Conservation (phyloP, 495 filamentous ascomycete genomes). For the Cercophora sp. region DNA sequence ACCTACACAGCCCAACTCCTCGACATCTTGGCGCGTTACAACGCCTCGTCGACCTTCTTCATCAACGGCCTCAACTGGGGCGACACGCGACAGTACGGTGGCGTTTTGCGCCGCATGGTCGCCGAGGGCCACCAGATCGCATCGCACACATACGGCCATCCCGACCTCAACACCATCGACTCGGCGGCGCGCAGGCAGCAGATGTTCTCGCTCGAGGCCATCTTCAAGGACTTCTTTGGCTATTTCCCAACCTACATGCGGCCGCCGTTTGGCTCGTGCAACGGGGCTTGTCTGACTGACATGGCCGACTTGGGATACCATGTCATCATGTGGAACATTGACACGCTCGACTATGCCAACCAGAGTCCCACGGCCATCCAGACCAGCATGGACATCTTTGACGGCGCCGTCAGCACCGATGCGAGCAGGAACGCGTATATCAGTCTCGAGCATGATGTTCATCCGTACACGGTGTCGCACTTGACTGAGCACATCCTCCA, state of each 20-base stretch:
- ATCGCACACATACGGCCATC: constrained; percentile 26
- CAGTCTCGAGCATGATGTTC: constrained; percentile 27
- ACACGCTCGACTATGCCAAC: constrained; percentile 27
- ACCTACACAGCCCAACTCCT: constrained; percentile 21
- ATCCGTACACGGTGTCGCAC: constrained; percentile 23
- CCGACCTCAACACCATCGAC: constrained; percentile 21
- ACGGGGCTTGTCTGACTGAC: constrained; percentile 13
- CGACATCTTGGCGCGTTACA: constrained; percentile 15
- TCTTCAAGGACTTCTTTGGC: constrained; percentile 24
- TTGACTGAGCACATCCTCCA: constrained; percentile 25
- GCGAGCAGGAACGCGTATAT: neutral
- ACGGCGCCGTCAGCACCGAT: constrained; percentile 1
- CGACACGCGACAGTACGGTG: constrained; percentile 24
- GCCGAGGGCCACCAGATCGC: constrained; percentile 20
- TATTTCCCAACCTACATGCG: constrained; percentile 37
- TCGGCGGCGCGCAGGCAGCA: constrained; percentile 13
- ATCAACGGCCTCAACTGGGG: constrained; percentile 58
- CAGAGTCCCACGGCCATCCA: neutral
- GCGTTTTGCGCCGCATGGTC: constrained; percentile 13
- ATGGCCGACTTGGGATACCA: constrained; percentile 32
- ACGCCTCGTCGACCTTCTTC: constrained; percentile 63
- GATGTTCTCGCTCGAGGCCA: constrained; percentile 22
- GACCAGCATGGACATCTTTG: constrained; percentile 5
- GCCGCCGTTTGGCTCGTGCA: constrained; percentile 29
- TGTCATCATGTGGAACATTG: constrained; percentile 27